A percentile compares a stretch with the other conserved stretches of the same genome.
These are phyloP conservation scores for Parasitella parasitica DNA, from an alignment of 371 early-diverging fungal genomes.

Conservation along the genomic window DNA sequence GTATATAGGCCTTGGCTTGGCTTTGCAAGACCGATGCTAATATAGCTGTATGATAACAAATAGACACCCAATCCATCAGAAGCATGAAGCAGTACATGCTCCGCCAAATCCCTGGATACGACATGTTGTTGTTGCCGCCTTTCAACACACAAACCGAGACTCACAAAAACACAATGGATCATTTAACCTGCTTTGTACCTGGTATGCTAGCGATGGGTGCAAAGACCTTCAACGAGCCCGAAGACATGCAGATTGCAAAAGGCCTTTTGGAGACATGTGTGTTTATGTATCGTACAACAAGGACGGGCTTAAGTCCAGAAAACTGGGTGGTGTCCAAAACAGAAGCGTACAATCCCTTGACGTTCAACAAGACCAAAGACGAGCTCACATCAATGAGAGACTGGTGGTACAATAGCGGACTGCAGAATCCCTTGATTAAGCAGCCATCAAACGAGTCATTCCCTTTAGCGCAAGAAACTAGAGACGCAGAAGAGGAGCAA, in stretches of 20 bases:
- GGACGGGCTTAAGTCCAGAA: slow-evolving; percentile 62
- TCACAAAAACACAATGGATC: slow-evolving; percentile 49
- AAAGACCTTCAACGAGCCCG: slow-evolving; percentile 41
- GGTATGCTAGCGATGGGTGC: slow-evolving; percentile 68
- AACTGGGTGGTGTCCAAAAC: slow-evolving; percentile 26
- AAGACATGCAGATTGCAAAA: slow-evolving; percentile 42
- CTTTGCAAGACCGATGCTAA: no score
- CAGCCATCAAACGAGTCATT: not conserved
- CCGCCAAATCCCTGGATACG: slow-evolving; percentile 38
- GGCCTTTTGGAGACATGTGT: slow-evolving; percentile 59
- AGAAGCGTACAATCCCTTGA: slow-evolving; percentile 27
- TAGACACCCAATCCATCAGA: slow-evolving; percentile 49
- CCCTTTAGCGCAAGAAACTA: no score
- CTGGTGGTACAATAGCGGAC: slow-evolving; percentile 34
- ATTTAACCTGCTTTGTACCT: slow-evolving; percentile 65
- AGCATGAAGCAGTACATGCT: slow-evolving; percentile 56
- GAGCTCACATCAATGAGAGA: slow-evolving; percentile 18
- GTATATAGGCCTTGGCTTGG: slow-evolving; percentile 4
- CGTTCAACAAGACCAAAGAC: slow-evolving; percentile 24
- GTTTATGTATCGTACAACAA: slow-evolving; percentile 50
- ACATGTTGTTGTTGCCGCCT: slow-evolving; percentile 46
- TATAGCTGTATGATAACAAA: not conserved
- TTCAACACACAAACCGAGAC: slow-evolving; percentile 28
- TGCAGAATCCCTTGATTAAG: not conserved
- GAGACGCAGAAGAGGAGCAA: not conserved